A percentile compares a stretch with the other conserved stretches of the same genome.
Conservation (phyloP, 768 basidiomycete genomes). For the Lactarius deliciosus region DNA sequence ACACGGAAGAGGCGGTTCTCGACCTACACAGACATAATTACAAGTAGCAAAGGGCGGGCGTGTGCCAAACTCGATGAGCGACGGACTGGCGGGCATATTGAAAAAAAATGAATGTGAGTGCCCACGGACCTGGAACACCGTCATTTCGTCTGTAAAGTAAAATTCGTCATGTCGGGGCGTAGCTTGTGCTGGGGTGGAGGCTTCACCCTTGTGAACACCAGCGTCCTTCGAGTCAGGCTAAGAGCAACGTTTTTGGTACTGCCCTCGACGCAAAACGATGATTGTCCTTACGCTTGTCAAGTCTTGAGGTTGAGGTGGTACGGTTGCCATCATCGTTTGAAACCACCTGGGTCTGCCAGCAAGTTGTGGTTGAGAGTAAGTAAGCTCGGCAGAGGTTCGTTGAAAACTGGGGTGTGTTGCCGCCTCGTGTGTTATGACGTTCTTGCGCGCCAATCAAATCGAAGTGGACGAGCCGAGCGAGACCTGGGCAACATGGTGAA, state of each 20-base stretch:
- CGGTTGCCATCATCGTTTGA: slow-evolving; percentile 11
- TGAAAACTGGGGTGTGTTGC: neutral
- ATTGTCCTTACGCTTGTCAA: slow-evolving; percentile 6
- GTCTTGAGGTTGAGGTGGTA: slow-evolving; percentile 6
- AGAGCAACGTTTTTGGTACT: neutral
- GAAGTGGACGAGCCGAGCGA: neutral
- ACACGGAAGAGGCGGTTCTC: slow-evolving; percentile 24
- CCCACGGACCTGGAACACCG: slow-evolving; percentile 24
- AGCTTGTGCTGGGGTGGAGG: slow-evolving; percentile 6
- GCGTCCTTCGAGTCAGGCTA: slow-evolving; percentile 7
- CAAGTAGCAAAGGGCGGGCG: no score
- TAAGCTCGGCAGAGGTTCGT: no score
- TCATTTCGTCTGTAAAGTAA: slow-evolving; percentile 27
- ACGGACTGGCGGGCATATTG: neutral
- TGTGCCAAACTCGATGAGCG: neutral
- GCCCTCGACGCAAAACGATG: neutral
- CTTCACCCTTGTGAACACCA: neutral
- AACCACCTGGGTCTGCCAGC: neutral
- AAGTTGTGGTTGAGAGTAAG: slow-evolving; percentile 3
- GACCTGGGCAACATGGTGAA: neutral
- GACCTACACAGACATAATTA: slow-evolving; percentile 1
- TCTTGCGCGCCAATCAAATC: neutral
- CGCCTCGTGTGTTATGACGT: slow-evolving; percentile 20
- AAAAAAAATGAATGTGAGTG: neutral
- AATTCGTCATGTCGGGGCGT: slow-evolving; percentile 20